Conservation (phyloP, 345 rosid genomes). For the Sisymbrium irio region DNA sequence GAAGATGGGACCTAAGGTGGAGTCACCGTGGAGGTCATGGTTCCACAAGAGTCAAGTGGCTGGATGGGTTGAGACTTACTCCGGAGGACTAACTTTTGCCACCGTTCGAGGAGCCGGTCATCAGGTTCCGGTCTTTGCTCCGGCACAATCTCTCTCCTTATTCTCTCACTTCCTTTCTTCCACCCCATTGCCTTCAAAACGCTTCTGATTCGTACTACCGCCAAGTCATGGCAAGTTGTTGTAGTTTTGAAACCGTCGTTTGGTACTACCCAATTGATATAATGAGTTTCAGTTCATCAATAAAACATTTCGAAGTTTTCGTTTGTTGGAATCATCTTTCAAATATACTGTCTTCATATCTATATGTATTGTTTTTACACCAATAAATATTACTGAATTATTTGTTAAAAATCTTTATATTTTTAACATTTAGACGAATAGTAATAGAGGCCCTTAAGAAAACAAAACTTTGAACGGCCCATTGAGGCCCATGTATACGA, state of each 20-base stretch:
- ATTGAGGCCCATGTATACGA: background rate
- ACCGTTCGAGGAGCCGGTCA: constrained; percentile 80
- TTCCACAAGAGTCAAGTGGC: constrained; percentile 60
- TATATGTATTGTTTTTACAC: background rate
- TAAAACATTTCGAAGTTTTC: background rate
- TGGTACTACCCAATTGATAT: constrained; percentile 1
- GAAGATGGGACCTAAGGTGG: constrained; percentile 42
- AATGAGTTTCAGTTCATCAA: constrained; percentile 8
- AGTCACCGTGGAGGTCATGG: constrained; percentile 76
- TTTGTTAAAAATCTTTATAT: background rate
- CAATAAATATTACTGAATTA: background rate
- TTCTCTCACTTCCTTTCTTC: constrained; percentile 42
- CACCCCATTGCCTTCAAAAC: background rate
- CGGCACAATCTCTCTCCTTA: constrained; percentile 54
- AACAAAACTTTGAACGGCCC: background rate
- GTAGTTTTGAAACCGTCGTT: background rate
- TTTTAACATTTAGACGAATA: background rate
- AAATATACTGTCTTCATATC: background rate
- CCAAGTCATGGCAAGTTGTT: constrained; percentile 2
- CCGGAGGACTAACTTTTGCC: constrained; percentile 52
- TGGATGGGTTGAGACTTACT: constrained; percentile 70
- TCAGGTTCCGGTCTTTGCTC: constrained; percentile 60
- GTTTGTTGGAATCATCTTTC: background rate
- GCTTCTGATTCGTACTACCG: background rate
- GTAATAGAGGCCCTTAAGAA: constrained; percentile 5